Base-by-base conservation (phyloP, 2,329 filamentous ascomycete genomes). In the Nannizziopsis barbatae region DNA sequence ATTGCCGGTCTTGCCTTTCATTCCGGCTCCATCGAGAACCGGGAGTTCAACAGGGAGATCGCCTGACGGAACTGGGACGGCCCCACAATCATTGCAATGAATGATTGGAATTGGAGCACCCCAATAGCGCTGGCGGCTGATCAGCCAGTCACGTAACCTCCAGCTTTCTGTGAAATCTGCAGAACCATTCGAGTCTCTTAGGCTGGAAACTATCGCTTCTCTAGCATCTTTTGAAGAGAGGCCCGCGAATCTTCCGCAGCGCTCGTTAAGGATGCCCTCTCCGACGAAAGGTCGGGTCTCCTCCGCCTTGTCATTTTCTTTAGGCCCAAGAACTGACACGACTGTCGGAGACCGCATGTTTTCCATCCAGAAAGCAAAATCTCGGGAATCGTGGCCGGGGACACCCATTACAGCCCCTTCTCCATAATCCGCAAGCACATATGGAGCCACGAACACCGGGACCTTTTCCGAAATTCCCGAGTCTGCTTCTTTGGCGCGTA, bases 121-220 rank as follows among this genome's bases (percentile, higher is more conserved):
- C 88, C 88, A 95, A 62, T 93, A 94, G 54, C 88, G 75, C 65
- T 95, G 88, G n/a, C 88, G 80, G 62, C 86, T 93, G 58, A 95
- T 83, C 49, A 95, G 71, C 88, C 88, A 95, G 65, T 95, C 88
- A 51, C 86, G 75, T 20, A 95, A 73, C 45, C 84, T 80, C 86
- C 86, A 94, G 52, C 79, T 84, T 51, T 85, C 79, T 7, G 77
- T 71, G n/a, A 70, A 63, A 49, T 78, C 72, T 8, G 80, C 85
- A n/a, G 80, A 69, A 1, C 71, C 66, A 4, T 76, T 75, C 2
- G 71, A 65, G 2, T 63, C 58, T 52, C 76, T 50, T 12, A 77
- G 65, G 30, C 64, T 63, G 18, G 68, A 61, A 14, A 87, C 66
- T 44, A 93, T 77, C 54, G 74, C 69, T 51, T 74, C 63, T 2